Evolutionary conservation across 148 eudicot genomes (phyloP), one percentile per base, ranked within the genome.

Genomic region (Rhododendron vialii): DNA sequence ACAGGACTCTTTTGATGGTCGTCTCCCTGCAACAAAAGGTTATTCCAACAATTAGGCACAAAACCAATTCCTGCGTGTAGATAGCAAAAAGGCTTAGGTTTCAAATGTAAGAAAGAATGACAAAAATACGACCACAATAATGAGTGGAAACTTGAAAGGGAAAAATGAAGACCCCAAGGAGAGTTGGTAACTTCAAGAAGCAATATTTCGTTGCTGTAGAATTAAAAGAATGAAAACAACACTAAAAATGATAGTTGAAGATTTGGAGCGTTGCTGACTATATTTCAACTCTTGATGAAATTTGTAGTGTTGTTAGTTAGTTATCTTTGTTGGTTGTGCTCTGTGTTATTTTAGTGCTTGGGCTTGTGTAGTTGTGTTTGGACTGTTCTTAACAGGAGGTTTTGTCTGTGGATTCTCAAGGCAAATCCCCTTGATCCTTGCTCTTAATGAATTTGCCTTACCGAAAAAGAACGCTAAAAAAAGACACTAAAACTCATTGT

Each of bases 1-100:
- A 80, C 84, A 76, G 38, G 17, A 28, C 88, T 84, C 75, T 91
- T 91, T 59, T 93, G 92, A 88, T 82, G 89, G 61, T 85, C 88
- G 30, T 86, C 84, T 30, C 89, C 95, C 99, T 96, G 91, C 83
- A 51, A 80, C 24, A 80, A 51, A 2, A 80, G 22, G 24, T 51
- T 11, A 80, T 80, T 51, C 41, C 24, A 51, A 80, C 2, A 8
- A 33, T 51, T 33, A 80, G 13, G 83, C 14, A 53, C 20, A 11
- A 5, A 48, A 47, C 11, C 13, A 20, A 5, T 36, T n/a, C 53
- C 47, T n/a, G 13, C 30, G 17, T n/a, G 17, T 75, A 15, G 77
- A 73, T 33, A 4, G 35, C 26, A 24, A 38, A 41, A 41, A 41
- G 80, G 80, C 80, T 76, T 22, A 77, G 24, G 20, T 20, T 77